Percentiles rank a stretch among this genome's conserved stretches.
Conservation (phyloP, 2,329 filamentous ascomycete species). For the Talaromyces sp. region DNA sequence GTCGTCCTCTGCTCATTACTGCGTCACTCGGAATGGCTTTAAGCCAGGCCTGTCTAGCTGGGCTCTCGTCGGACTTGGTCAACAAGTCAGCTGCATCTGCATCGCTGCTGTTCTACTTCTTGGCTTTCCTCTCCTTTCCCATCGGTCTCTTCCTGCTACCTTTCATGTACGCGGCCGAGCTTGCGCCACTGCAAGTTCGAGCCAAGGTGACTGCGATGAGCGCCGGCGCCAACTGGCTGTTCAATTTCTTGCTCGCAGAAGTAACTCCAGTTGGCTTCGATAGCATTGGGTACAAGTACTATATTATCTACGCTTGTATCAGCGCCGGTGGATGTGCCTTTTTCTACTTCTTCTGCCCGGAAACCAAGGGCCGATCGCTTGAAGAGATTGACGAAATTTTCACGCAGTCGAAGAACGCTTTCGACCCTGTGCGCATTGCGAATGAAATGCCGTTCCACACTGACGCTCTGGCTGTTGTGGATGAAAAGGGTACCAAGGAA, state of each 20-base stretch:
- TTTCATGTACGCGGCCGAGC: conserved; percentile 11
- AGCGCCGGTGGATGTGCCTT: conserved; percentile 39
- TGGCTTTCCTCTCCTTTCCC: conserved; percentile 4
- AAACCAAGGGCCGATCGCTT: conserved; percentile 21
- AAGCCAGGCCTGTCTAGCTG: conserved; percentile 37
- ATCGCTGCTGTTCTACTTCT: conserved; percentile 24
- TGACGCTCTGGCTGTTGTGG: conserved; percentile 11
- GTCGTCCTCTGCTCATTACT: conserved; percentile 59
- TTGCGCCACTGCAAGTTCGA: conserved; percentile 3
- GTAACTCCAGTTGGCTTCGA: conserved; percentile 53
- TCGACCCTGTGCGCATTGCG: conserved; percentile 16
- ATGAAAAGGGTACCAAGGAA: not conserved
- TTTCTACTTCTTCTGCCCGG: conserved; percentile 35
- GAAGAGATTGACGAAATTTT: conserved; percentile 26
- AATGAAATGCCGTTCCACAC: conserved; percentile 16
- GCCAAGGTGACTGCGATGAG: conserved; percentile 30
- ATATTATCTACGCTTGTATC: conserved; percentile 44
- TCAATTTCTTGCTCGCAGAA: conserved; percentile 55
- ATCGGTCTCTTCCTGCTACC: conserved; percentile 9
- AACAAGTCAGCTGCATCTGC: conserved; percentile 42
- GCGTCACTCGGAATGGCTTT: conserved; percentile 58
- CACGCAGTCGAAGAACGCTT: conserved; percentile 9
- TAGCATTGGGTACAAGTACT: conserved; percentile 51
- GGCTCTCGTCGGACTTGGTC: conserved; percentile 33
- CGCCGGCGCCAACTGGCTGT: conserved; percentile 49